Conservation (phyloP, 2,329 filamentous ascomycete genomes). For the Nemania abortiva region DNA sequence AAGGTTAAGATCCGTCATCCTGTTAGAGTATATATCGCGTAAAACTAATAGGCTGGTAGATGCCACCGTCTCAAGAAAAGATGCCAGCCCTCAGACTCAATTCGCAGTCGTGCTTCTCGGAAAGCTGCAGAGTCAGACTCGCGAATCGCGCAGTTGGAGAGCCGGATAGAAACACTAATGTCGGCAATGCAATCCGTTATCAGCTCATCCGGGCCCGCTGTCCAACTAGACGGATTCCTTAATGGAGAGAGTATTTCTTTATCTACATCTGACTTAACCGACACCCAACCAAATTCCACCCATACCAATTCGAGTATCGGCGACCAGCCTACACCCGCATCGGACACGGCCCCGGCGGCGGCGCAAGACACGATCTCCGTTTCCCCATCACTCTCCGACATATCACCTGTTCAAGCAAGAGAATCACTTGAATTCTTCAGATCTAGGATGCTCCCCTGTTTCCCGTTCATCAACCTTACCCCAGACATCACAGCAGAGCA, state of each 20-base stretch:
- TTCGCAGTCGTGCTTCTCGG: conserved; percentile 46
- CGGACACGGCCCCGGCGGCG: conserved; percentile 30
- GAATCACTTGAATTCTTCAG: conserved; percentile 44
- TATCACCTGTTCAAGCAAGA: conserved; percentile 38
- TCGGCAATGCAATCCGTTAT: conserved; percentile 49
- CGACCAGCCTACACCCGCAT: conserved; percentile 22
- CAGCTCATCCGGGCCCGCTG: conserved; percentile 26
- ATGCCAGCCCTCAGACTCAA: conserved; percentile 52
- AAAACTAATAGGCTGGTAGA: conserved; percentile 37
- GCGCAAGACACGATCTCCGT: conserved; percentile 34
- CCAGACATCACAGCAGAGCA: conserved; percentile 48
- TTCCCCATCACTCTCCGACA: neutral
- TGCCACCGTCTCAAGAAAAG: conserved; percentile 53
- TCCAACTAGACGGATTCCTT: conserved; percentile 22
- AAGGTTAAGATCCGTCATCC: conserved; percentile 28
- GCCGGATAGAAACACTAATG: conserved; percentile 51
- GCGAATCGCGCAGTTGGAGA: conserved; percentile 54
- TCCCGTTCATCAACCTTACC: conserved; percentile 52
- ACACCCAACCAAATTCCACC: conserved; percentile 1
- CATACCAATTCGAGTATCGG: conserved; percentile 14
- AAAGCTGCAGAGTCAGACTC: conserved; percentile 47
- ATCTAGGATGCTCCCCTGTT: conserved; percentile 52
- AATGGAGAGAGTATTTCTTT: conserved; percentile 8
- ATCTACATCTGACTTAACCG: conserved; percentile 11
- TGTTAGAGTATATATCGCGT: neutral